Conservation (phyloP, 2,329 filamentous ascomycete species). For the Colletotrichum lini region DNA sequence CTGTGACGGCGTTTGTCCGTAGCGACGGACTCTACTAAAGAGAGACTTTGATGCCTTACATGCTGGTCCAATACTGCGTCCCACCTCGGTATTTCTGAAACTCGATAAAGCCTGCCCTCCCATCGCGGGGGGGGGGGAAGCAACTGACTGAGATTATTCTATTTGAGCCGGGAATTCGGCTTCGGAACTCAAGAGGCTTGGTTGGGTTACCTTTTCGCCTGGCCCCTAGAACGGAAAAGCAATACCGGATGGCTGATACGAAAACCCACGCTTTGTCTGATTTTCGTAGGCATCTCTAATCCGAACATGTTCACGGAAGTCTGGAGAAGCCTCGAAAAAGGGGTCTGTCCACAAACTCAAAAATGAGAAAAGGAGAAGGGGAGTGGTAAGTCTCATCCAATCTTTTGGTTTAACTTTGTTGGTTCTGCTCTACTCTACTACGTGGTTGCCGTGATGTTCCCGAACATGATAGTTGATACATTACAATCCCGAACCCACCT, state of each 20-base stretch:
- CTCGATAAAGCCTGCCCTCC: neutral
- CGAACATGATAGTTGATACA: neutral
- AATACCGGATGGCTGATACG: too few relatives aligned
- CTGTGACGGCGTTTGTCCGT: neutral
- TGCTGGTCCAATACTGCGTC: neutral
- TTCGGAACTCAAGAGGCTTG: too few relatives aligned
- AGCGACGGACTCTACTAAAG: too few relatives aligned
- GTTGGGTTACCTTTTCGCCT: neutral
- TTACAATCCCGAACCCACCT: neutral
- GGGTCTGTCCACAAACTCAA: neutral
- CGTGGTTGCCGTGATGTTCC: neutral
- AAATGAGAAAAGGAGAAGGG: too few relatives aligned
- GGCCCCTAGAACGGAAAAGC: neutral
- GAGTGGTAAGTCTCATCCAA: neutral
- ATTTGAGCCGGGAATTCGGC: neutral
- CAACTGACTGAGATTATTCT: neutral
- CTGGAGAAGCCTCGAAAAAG: neutral
- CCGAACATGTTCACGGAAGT: neutral
- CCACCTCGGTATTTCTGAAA: neutral
- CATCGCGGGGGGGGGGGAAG: conserved; percentile 9
- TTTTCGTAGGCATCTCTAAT: neutral
- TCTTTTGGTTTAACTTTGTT: neutral
- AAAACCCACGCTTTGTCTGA: too few relatives aligned
- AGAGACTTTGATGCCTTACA: neutral
- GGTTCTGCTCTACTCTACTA: neutral